Base-by-base conservation (phyloP, 2,329 filamentous ascomycete genomes). In the Tolypocladium guangdongense region DNA sequence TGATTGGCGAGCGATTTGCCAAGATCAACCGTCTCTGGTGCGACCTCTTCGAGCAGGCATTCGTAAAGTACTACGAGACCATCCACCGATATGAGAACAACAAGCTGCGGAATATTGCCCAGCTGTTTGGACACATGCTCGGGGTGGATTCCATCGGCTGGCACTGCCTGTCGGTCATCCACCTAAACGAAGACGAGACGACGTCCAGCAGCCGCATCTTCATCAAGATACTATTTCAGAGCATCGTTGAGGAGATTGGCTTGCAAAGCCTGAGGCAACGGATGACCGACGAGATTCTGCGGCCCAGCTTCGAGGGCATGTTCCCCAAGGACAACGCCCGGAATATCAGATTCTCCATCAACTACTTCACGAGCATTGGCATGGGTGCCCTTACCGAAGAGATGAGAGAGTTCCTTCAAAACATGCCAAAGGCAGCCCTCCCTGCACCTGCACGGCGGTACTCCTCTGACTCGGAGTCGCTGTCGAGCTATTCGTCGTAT, bases 41-140 rank as follows among this genome's bases (percentile, higher is more conserved):
- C 32, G 90, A 95, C 58, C 78, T 97, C 7, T 97, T 97, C 59
- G 90, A 97, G 69, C 82, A 90, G 59, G 82, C 86, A 24, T 99
- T 99, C 68, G 80, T 81, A 56, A 91, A 91, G 63, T 96, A 97
- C 71, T 99, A 96, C 76, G 89, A 95, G 57, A 97, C 91, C 0
- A 97, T 97, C 57, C 93, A 99, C 70, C 87, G 93, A 18, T 95
- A 95, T 68, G 93, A 97, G 68, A 97, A 92, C 41, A 97, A 96
- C 70, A 84, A 90, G 56, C 78, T 99, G 38, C 87, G 93, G 57
- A 99, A 97, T 66, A 92, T 97, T 64, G 93, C 92, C 20, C 84
- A 91, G 56, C 90, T 99, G 67, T 99, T 97, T 63, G 91, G 90
- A 12, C 90, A 97, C 66, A 79, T 97, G 65, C 80, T 99, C 51